Conservation (phyloP, 192 early-diverging fungal genomes). For the Backusella australiensis region DNA sequence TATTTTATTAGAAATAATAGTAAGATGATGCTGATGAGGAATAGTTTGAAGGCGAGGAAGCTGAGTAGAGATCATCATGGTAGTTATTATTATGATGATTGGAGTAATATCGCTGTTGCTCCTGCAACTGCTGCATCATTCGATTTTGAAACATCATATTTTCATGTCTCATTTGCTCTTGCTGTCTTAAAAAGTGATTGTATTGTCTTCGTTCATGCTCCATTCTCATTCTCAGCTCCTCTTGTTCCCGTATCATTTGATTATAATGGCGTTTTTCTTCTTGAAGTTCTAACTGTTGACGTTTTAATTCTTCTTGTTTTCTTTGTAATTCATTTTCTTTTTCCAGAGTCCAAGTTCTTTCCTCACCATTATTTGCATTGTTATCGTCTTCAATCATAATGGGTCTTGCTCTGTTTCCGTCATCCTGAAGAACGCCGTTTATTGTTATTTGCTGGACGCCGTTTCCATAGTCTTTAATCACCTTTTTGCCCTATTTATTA, state of each 20-base stretch:
- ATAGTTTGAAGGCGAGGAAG: neutral
- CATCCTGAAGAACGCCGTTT: neutral
- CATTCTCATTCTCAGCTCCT: constrained; percentile 1
- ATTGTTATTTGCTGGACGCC: neutral
- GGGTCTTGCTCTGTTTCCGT: neutral
- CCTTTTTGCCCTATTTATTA: constrained; percentile 2
- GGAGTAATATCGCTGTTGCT: neutral
- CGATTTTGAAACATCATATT: neutral
- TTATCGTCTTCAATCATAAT: neutral
- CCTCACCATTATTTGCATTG: neutral
- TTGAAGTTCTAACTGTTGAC: neutral
- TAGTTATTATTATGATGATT: neutral
- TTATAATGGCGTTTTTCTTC: constrained; percentile 2
- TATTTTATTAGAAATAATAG: neutral
- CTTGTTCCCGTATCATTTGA: neutral
- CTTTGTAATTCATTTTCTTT: constrained; percentile 5
- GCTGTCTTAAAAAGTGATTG: neutral
- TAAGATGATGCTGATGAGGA: neutral
- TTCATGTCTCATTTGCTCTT: neutral
- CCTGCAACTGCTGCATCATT: neutral
- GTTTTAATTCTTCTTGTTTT: constrained; percentile 3
- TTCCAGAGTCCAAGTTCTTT: constrained; percentile 1
- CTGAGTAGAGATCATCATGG: neutral
- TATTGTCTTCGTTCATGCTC: neutral
- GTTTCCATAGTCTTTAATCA: constrained; percentile 10